Percentiles rank a stretch among this genome's conserved stretches.
Conservation (phyloP, 1,284 basidiomycete genomes). For the Phylloporus sp. region DNA sequence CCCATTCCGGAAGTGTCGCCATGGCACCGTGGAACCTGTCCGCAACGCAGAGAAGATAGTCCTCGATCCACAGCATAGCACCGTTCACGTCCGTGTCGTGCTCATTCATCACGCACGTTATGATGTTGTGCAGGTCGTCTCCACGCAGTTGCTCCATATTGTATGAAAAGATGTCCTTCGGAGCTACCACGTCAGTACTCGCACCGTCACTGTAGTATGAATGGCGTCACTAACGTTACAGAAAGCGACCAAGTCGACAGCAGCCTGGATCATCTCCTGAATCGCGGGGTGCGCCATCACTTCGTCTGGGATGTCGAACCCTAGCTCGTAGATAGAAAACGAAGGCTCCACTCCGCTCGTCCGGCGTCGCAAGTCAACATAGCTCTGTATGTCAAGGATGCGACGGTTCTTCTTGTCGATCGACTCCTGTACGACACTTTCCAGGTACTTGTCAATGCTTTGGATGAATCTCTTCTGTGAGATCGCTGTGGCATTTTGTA, state of each 20-base stretch:
- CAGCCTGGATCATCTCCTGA: background rate
- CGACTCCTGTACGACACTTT: slow-evolving; percentile 41
- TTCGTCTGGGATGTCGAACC: slow-evolving; percentile 14
- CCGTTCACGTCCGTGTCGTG: background rate
- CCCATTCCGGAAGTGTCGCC: slow-evolving; percentile 20
- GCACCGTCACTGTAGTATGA: background rate
- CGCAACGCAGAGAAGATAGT: background rate
- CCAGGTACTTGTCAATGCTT: slow-evolving; percentile 37
- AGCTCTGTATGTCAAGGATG: slow-evolving; percentile 39
- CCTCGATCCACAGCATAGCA: background rate
- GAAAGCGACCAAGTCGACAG: slow-evolving; percentile 15
- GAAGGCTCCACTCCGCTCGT: slow-evolving; percentile 10
- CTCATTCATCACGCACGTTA: slow-evolving; percentile 45
- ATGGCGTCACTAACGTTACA: slow-evolving; percentile 24
- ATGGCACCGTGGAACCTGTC: slow-evolving; percentile 14
- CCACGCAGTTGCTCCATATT: slow-evolving; percentile 44
- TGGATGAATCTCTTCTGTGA: slow-evolving; percentile 38
- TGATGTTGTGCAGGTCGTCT: slow-evolving; percentile 43
- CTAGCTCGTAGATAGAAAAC: slow-evolving; percentile 17
- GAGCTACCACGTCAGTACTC: slow-evolving; percentile 3
- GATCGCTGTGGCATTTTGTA: slow-evolving; percentile 5
- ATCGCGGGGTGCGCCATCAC: slow-evolving; percentile 10
- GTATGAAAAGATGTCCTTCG: slow-evolving; percentile 39
- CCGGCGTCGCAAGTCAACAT: slow-evolving; percentile 18
- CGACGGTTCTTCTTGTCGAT: slow-evolving; percentile 36